A percentile compares a stretch with the other conserved stretches of the same genome.
These are phyloP conservation scores for Iodosphaeria phyllophila DNA, from an alignment of 2,329 filamentous ascomycete species.

Conservation along the genomic window DNA sequence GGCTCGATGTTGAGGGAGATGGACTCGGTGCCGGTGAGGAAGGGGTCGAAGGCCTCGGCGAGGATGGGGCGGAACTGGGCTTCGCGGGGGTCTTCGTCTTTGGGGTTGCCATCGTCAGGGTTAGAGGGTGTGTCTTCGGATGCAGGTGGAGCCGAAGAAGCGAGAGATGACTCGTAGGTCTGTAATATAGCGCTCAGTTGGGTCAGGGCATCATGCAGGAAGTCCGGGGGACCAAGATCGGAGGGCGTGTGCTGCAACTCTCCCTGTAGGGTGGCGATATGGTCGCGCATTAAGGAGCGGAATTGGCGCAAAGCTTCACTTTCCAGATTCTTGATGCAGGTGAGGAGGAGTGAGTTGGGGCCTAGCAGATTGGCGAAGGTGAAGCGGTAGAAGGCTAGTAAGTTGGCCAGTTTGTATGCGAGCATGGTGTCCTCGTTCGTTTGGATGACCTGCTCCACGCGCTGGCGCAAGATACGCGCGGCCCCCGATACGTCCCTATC, in stretches of 20 bases:
- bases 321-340: constrained; percentile 49
- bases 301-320: constrained; percentile 69
- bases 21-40: constrained; percentile 55
- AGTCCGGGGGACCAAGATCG: constrained; percentile 63
- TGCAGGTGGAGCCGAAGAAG: constrained; percentile 30
- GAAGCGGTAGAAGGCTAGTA: constrained; percentile 72
- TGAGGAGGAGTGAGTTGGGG: constrained; percentile 46
- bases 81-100: too few species aligned
- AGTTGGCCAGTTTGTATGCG: constrained; percentile 76
- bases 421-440: constrained; percentile 79
- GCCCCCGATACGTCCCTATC: constrained; percentile 72
- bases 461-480: constrained; percentile 66
- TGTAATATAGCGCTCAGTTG: constrained; percentile 64
- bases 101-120: too few species aligned
- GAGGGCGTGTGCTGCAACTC: constrained; percentile 50
- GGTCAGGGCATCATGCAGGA: constrained; percentile 63
- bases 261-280: constrained; percentile 54
- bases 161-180: constrained; percentile 69
- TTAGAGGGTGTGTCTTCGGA: too few species aligned
- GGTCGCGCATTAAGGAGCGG: constrained; percentile 61
- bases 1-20: constrained; percentile 41
- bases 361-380: constrained; percentile 73
- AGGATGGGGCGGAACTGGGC: constrained; percentile 60
- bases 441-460: constrained; percentile 81
- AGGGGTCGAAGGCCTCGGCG: constrained; percentile 68